A percentile compares a stretch with the other conserved stretches of the same genome.
phyloP scores from a whole-genome alignment of 768 basidiomycete genomes.

The Myochromella boudieri region DNA sequence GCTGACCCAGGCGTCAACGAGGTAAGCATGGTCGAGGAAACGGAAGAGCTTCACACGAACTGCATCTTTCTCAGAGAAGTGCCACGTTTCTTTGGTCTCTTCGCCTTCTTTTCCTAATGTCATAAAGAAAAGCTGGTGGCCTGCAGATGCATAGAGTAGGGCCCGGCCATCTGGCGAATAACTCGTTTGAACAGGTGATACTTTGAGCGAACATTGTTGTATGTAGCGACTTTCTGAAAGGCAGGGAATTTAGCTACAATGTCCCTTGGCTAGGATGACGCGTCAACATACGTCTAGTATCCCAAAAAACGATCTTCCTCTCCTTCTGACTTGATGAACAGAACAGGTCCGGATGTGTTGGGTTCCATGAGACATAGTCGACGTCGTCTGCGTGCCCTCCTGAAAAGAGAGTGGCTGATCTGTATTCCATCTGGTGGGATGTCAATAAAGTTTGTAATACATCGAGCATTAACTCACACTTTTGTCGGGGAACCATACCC shows the following conservation, averaged over 20 bases:
- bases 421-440: conserved; percentile 59
- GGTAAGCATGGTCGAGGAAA: neutral
- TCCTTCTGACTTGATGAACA: conserved; percentile 80
- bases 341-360: conserved; percentile 80
- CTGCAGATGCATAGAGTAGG: conserved; percentile 60
- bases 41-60: conserved; percentile 27
- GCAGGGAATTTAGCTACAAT: neutral
- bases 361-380: conserved; percentile 85
- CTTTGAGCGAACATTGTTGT: conserved; percentile 60
- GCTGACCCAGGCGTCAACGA: conserved; percentile 25
- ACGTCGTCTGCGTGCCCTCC: conserved; percentile 78
- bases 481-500: conserved; percentile 80
- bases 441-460: neutral
- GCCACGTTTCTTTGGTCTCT: conserved; percentile 49
- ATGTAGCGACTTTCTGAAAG: conserved; percentile 64
- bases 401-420: conserved; percentile 62
- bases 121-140: conserved; percentile 62
- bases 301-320: conserved; percentile 77
- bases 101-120: conserved; percentile 53
- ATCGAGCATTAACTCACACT: conserved; percentile 47
- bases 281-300: conserved; percentile 68
- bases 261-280: neutral
- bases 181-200: conserved; percentile 61
- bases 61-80: conserved; percentile 46
- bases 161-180: conserved; percentile 74